A percentile compares a stretch with the other conserved stretches of the same genome.
Evolutionary conservation across 345 rosid genomes (phyloP).

Genomic region (Zanthoxylum bungeanum): DNA sequence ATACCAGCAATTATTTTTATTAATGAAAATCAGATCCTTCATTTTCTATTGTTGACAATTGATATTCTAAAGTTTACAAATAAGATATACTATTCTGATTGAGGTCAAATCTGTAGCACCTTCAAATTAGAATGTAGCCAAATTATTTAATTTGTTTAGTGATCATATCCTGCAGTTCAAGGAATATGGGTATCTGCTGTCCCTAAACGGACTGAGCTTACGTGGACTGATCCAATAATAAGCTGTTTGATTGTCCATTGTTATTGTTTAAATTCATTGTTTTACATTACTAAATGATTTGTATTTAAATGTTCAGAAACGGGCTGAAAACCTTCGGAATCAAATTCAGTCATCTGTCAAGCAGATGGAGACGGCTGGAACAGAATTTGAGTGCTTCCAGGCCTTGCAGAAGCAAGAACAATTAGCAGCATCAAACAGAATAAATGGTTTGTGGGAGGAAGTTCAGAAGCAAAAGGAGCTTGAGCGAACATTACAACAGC

Average conservation of each 20-base stretch:
- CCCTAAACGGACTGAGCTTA: neutral
- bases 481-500: slow-evolving; percentile 64
- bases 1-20: neutral
- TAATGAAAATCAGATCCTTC: neutral
- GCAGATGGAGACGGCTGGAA: slow-evolving; percentile 84
- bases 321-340: slow-evolving; percentile 69
- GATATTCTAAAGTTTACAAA: neutral
- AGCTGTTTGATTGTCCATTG: neutral
- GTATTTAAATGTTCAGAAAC: slow-evolving; percentile 43
- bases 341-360: slow-evolving; percentile 74
- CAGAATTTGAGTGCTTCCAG: slow-evolving; percentile 89
- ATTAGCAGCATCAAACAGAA: slow-evolving; percentile 77
- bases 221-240: neutral
- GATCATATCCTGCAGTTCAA: neutral
- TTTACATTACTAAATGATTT: slow-evolving; percentile 8
- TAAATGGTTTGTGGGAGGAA: slow-evolving; percentile 76
- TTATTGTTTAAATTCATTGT: neutral
- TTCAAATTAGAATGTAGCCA: neutral
- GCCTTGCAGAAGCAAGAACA: slow-evolving; percentile 95
- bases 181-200: neutral
- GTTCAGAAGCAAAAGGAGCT: slow-evolving; percentile 91
- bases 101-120: neutral
- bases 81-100: neutral
- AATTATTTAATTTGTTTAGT: neutral
- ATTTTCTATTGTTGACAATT: neutral